Evolutionary conservation across 495 filamentous ascomycete species (phyloP), one percentile per base, ranked within the genome.

Genomic region (Trichoderma erinaceum): DNA sequence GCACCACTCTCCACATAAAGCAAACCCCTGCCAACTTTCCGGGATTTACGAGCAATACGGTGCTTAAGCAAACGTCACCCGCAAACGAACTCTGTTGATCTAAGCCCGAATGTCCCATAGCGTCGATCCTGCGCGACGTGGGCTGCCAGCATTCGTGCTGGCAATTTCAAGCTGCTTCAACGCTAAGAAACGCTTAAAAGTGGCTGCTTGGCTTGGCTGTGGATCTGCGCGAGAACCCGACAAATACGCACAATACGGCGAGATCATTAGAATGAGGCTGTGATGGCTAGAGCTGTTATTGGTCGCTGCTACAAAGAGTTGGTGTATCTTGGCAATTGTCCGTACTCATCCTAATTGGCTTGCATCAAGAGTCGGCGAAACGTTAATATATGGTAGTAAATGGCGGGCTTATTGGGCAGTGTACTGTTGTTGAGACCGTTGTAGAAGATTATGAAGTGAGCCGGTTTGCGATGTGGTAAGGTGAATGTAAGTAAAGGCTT

Each of bases 221-320:
- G 35, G 35, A 38, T 38, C 35, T 3, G 5, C 35, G 35, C 35
- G 35, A 38, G 8, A 38, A 38, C 35, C 35, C 35, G 35, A 38
- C 48, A 23, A 52, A 52, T 52, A 52, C 48, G 48, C 48, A n/a
- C 48, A 25, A 52, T 52, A 52, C 48, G 48, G 48, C 48, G 25
- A 18, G 3, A 21, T 6, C 21, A 23, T 18, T 4, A 21, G 7
- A 52, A 5, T 23, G 48, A 21, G 21, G 48, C 7, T 23, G 48
- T 23, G 48, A 11, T 18, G n/a, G 21, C n/a, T 7, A 4, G n/a
- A 23, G 10, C n/a, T 5, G 12, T 52, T 18, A 52, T 52, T 52
- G 48, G 48, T 52, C 48, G 11, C 6, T 5, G 10, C 21, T 18
- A 3, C n/a, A 52, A 52, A 5, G 48, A 8, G 48, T 18, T 48